These are phyloP conservation scores for Lenzites betulinus DNA, from an alignment of 768 basidiomycete species.

Conservation along the genomic window DNA sequence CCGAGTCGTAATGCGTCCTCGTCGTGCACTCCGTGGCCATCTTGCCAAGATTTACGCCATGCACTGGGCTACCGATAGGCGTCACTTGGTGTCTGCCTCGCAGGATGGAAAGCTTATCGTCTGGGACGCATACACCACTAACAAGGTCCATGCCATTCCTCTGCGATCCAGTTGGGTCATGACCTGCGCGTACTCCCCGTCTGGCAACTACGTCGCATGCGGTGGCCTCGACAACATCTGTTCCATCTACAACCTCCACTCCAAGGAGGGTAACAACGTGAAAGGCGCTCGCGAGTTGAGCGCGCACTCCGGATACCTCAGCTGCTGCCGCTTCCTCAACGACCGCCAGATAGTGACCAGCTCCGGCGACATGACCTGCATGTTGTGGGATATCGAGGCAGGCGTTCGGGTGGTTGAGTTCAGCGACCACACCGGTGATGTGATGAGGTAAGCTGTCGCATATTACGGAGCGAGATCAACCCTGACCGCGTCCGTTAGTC, in stretches of 20 bases:
- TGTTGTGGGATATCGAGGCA: constrained; percentile 99
- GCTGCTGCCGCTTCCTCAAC: constrained; percentile 98
- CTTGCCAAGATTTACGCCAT: constrained; percentile 99
- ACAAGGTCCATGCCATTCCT: constrained; percentile 99
- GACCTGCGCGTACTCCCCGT: constrained; percentile 98
- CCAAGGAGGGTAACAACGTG: constrained; percentile 71
- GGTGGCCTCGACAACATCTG: constrained; percentile 99
- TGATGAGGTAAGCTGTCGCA: constrained; percentile 81
- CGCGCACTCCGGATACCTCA: constrained; percentile 97
- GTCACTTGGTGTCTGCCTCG: constrained; percentile 98
- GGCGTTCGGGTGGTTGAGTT: constrained; percentile 98
- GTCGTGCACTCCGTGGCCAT: constrained; percentile 94
- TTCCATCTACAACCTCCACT: constrained; percentile 94
- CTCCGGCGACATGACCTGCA: constrained; percentile 99
- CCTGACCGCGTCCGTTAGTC: constrained; percentile 45
- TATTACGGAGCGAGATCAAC: constrained; percentile 2
- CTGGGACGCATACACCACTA: constrained; percentile 99
- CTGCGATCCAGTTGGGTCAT: constrained; percentile 99
- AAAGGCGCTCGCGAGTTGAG: constrained; percentile 94
- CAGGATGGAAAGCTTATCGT: constrained; percentile 99
- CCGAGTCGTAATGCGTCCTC: constrained; percentile 94
- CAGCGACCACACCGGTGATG: constrained; percentile 98
- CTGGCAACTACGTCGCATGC: constrained; percentile 96
- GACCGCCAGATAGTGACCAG: constrained; percentile 98
- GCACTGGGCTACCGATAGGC: constrained; percentile 98